Evolutionary conservation across 441 rosid genomes (phyloP).

Genomic region (Pelargonium myrrhifolium): DNA sequence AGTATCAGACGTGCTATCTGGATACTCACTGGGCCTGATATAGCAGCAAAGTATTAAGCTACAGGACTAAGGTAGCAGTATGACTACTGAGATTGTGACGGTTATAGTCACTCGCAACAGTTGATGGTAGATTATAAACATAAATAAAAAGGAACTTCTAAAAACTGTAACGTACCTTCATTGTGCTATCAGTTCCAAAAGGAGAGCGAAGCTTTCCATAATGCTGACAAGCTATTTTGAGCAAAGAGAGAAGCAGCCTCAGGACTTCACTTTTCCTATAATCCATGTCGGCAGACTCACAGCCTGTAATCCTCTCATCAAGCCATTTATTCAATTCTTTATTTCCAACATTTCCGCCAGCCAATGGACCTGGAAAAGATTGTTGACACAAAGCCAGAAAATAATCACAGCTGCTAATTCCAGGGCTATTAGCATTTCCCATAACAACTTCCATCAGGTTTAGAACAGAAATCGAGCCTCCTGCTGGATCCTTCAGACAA

Average conservation of each 20-base stretch:
- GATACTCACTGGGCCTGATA: background rate
- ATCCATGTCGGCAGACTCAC: constrained; percentile 56
- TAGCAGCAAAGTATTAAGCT: background rate
- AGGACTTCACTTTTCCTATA: constrained; percentile 49
- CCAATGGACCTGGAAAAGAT: constrained; percentile 89
- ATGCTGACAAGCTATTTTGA: constrained; percentile 84
- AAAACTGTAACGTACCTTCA: constrained; percentile 44
- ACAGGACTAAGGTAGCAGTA: background rate
- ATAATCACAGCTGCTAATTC: constrained; percentile 44
- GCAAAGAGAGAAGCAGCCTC: constrained; percentile 78
- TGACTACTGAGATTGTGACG: background rate
- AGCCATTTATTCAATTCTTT: constrained; percentile 93
- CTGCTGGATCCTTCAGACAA: constrained; percentile 42
- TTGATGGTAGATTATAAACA: background rate
- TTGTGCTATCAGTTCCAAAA: constrained; percentile 54
- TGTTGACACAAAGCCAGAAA: constrained; percentile 60
- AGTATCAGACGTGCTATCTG: background rate
- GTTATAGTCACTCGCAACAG: background rate
- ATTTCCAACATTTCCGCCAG: constrained; percentile 84
- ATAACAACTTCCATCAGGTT: constrained; percentile 62
- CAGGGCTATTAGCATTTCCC: constrained; percentile 32
- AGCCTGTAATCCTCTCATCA: constrained; percentile 68
- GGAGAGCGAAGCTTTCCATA: constrained; percentile 97
- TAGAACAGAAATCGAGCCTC: constrained; percentile 53
- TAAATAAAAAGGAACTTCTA: background rate